Conservation (phyloP, 2,329 filamentous ascomycete species). For the Calycina herbarum region DNA sequence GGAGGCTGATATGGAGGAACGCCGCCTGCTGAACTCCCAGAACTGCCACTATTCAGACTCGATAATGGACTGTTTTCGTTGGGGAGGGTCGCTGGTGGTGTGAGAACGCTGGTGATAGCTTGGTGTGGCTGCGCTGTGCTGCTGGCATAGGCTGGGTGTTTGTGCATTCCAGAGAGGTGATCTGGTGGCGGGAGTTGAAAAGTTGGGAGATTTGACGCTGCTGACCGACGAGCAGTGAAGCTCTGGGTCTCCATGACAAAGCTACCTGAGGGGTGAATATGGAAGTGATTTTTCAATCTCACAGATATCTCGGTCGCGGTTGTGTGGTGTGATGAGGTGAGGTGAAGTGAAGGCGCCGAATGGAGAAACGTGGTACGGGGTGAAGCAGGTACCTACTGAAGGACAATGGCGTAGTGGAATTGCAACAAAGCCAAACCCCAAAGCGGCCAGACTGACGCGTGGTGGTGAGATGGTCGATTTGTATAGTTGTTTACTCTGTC, state of each 20-base stretch:
- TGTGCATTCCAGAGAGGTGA: conserved; percentile 46
- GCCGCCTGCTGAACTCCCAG: conserved; percentile 56
- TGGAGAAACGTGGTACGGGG: conserved; percentile 4
- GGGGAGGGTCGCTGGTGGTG: conserved; percentile 47
- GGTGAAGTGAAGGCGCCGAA: conserved; percentile 1
- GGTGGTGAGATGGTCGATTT: not conserved
- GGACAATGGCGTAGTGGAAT: conserved; percentile 7
- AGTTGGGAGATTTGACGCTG: conserved; percentile 65
- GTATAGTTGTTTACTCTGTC: not conserved
- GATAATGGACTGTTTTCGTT: conserved; percentile 62
- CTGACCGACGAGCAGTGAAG: conserved; percentile 69
- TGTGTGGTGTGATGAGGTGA: not conserved
- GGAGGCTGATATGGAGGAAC: conserved; percentile 50
- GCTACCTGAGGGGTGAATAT: not conserved
- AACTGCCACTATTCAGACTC: conserved; percentile 60
- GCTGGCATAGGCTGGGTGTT: conserved; percentile 55
- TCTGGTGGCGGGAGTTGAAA: conserved; percentile 69
- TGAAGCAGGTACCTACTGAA: not conserved
- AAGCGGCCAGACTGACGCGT: not conserved
- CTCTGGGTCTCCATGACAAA: conserved; percentile 58
- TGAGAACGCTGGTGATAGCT: conserved; percentile 43
- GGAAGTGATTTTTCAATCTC: not conserved
- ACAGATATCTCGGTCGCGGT: not conserved
- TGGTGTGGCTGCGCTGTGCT: conserved; percentile 41
- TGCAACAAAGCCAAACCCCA: conserved; percentile 6